Evolutionary conservation across 495 filamentous ascomycete species (phyloP).

Genomic region (Daldinia decipiens): DNA sequence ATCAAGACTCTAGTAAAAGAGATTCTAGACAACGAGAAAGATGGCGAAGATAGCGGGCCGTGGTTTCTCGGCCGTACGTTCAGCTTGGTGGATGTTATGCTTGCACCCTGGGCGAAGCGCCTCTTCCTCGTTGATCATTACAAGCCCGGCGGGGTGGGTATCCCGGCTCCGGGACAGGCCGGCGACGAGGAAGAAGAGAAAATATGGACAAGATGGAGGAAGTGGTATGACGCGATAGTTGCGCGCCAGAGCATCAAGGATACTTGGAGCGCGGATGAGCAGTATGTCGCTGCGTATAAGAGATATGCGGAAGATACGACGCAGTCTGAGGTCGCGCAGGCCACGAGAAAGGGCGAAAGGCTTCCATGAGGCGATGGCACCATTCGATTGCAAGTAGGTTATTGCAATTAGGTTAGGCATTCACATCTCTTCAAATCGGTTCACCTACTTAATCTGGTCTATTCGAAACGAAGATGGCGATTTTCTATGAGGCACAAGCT

Average conservation of each 20-base stretch:
- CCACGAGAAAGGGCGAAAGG: constrained; percentile 68
- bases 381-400: neutral
- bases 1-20: constrained; percentile 66
- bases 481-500: neutral
- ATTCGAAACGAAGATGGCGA: constrained; percentile 2
- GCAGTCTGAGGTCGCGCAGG: constrained; percentile 74
- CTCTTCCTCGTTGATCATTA: constrained; percentile 77
- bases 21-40: constrained; percentile 54
- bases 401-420: neutral
- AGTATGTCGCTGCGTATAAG: constrained; percentile 72
- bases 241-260: constrained; percentile 65
- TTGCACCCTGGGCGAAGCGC: constrained; percentile 74
- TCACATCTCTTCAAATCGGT: neutral
- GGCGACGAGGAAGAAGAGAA: constrained; percentile 57
- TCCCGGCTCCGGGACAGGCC: constrained; percentile 54
- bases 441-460: neutral
- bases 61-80: constrained; percentile 70
- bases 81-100: constrained; percentile 68
- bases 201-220: constrained; percentile 69
- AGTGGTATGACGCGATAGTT: constrained; percentile 67
- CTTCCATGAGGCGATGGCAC: constrained; percentile 60
- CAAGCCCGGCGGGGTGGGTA: constrained; percentile 67
- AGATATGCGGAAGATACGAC: constrained; percentile 78
- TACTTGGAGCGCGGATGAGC: constrained; percentile 70
- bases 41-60: constrained; percentile 58